Evolutionary conservation across 202 grass and related monocot species (phyloP).

Genomic region (Thinopyrum obtusiflorum): DNA sequence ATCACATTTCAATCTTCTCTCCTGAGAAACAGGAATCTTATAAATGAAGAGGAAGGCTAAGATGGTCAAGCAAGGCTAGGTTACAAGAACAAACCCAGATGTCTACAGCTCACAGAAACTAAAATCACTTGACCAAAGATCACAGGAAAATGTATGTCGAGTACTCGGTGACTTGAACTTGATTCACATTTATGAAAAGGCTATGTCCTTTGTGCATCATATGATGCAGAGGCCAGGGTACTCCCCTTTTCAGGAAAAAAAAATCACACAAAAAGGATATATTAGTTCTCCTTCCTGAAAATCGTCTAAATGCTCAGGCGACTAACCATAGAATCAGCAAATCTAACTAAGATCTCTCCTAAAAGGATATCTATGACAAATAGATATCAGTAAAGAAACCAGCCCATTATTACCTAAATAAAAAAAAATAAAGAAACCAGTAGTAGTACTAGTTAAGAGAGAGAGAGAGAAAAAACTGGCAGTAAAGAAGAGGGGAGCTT

Average conservation of each 20-base stretch:
- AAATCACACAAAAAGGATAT: background rate
- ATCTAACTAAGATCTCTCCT: background rate
- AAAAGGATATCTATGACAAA: background rate
- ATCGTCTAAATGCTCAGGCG: background rate
- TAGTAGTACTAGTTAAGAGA: background rate
- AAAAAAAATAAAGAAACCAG: background rate
- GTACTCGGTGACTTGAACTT: too few species aligned
- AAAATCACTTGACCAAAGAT: background rate
- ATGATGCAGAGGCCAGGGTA: too few species aligned
- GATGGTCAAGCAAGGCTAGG: background rate
- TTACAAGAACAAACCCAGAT: background rate
- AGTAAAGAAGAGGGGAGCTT: background rate
- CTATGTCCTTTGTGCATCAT: too few species aligned
- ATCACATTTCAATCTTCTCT: background rate
- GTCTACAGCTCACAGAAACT: background rate
- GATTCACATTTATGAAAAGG: too few species aligned
- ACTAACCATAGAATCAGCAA: background rate
- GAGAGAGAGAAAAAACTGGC: background rate
- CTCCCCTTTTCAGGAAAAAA: too few species aligned
- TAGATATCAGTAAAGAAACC: background rate
- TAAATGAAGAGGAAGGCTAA: background rate
- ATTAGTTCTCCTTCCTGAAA: background rate
- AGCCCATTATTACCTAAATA: background rate
- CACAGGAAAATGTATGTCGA: background rate
- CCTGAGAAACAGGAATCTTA: background rate